Percentiles rank a stretch among this genome's conserved stretches.
phyloP scores from a whole-genome alignment of 2,329 filamentous ascomycete genomes.

The Fusarium chuoi region DNA sequence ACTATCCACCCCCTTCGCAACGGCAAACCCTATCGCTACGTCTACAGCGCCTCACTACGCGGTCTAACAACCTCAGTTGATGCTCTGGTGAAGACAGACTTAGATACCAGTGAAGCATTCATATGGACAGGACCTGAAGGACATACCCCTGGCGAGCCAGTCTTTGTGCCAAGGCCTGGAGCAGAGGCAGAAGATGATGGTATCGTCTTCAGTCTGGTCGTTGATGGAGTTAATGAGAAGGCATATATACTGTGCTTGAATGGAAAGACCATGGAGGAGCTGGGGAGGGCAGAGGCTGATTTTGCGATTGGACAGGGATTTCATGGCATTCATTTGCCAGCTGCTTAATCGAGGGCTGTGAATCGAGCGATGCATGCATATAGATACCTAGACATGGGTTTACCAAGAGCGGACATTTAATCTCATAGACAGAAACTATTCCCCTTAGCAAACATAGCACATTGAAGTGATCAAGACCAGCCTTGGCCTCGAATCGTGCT shows the following conservation, averaged over 20 bases:
- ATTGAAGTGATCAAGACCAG: too few relatives aligned
- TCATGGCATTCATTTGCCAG: slow-evolving; percentile 65
- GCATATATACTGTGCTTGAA: slow-evolving; percentile 76
- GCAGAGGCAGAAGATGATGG: slow-evolving; percentile 69
- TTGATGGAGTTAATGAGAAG: slow-evolving; percentile 66
- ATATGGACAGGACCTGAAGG: slow-evolving; percentile 67
- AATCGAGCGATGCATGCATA: background rate
- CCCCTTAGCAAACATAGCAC: background rate
- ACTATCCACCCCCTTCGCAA: slow-evolving; percentile 69
- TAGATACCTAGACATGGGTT: background rate
- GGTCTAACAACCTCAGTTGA: slow-evolving; percentile 71
- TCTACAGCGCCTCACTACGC: slow-evolving; percentile 67
- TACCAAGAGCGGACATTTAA: background rate
- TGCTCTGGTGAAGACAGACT: slow-evolving; percentile 72
- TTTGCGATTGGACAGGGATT: slow-evolving; percentile 72
- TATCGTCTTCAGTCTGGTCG: slow-evolving; percentile 69
- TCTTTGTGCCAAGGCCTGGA: slow-evolving; percentile 66
- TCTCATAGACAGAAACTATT: background rate
- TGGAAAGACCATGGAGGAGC: slow-evolving; percentile 70
- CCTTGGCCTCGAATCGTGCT: background rate
- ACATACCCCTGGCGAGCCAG: slow-evolving; percentile 75
- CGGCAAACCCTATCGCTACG: slow-evolving; percentile 66
- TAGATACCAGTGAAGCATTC: slow-evolving; percentile 59
- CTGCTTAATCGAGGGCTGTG: background rate
- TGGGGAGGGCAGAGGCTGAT: slow-evolving; percentile 70